phyloP scores from a whole-genome alignment of 768 basidiomycete genomes.

The Lentinula boryana region DNA sequence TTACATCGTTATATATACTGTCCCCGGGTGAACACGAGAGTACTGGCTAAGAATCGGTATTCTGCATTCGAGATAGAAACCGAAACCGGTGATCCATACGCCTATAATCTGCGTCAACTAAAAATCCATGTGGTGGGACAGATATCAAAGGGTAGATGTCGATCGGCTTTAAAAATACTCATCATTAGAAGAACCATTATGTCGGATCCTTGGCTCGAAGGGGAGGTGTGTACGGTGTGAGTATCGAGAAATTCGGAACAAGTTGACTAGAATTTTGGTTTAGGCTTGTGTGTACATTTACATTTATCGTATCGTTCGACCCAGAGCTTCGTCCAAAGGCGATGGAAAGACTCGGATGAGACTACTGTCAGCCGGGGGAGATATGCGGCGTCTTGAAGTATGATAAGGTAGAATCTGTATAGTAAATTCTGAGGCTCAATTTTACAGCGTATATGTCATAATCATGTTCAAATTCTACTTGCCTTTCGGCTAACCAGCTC shows the following conservation, averaged over 20 bases:
- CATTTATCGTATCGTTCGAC: neutral
- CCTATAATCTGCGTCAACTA: neutral
- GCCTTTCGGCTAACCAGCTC: too few species aligned
- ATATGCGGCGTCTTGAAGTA: slow-evolving; percentile 1
- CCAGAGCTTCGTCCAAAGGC: neutral
- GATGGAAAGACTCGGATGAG: neutral
- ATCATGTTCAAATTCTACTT: too few species aligned
- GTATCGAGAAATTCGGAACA: neutral
- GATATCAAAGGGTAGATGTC: neutral
- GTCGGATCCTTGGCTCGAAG: neutral
- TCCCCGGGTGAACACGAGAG: neutral
- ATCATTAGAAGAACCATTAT: neutral
- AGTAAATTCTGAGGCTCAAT: neutral
- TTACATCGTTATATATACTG: neutral
- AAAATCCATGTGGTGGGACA: neutral
- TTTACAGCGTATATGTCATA: neutral
- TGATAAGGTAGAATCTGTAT: neutral
- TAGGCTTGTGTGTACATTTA: neutral
- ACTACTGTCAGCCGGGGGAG: neutral
- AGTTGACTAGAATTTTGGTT: neutral
- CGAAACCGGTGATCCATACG: neutral
- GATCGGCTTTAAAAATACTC: slow-evolving; percentile 2
- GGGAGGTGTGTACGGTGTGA: neutral
- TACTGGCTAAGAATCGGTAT: slow-evolving; percentile 5
- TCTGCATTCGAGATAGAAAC: neutral